Evolutionary conservation across 805 yeast genomes (phyloP), one percentile per base, ranked within the genome.

Genomic region (Ogataea methylovora): DNA sequence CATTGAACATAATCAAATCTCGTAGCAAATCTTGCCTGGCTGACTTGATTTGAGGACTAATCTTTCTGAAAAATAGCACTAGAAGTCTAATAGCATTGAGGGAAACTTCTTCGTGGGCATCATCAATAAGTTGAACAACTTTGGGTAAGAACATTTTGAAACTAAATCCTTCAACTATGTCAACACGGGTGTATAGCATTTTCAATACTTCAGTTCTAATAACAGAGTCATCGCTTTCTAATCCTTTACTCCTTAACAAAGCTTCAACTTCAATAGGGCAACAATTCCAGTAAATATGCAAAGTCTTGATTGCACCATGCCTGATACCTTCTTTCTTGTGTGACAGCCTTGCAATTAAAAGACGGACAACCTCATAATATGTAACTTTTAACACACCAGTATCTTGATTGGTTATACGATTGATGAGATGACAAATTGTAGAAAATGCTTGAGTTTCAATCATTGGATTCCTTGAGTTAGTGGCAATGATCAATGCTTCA

Each of bases 391-490:
- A 55, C 0, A 68, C 59, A 8, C 25, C 4, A 16, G 22, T 17
- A 42, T 75, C 79, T 52, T 76, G 83, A 53, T 73, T 69, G 30
- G 75, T 67, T 5, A 76, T 71, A 15, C 83, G 55, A 38, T 74
- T 76, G 21, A 76, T 67, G 34, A 76, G 51, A 45, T 76, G 80
- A 32, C 77, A 73, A 4, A 73, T 48, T 1, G 74, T 65, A 20
- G 73, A 65, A 45, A 76, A 74, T 3, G 74, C 63, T n/a, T n/a
- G n/a, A 16, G 54, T 35, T 1, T 62, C 39, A 39, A 63, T 63
- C 14, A 74, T 60, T 9, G 63, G 35, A 31, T 63, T 65, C 3
- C 53, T 43, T 4, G 63, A 56, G 35, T 65, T 67, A 29, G 60
- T 62, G 2, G 73, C 78, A 3, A 61, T 44, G 8, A 68, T 55